Percentiles rank a stretch among this genome's conserved stretches.
phyloP scores from a whole-genome alignment of 164 flowering plant genomes.

The Kalanchoe fedtschenkoi region DNA sequence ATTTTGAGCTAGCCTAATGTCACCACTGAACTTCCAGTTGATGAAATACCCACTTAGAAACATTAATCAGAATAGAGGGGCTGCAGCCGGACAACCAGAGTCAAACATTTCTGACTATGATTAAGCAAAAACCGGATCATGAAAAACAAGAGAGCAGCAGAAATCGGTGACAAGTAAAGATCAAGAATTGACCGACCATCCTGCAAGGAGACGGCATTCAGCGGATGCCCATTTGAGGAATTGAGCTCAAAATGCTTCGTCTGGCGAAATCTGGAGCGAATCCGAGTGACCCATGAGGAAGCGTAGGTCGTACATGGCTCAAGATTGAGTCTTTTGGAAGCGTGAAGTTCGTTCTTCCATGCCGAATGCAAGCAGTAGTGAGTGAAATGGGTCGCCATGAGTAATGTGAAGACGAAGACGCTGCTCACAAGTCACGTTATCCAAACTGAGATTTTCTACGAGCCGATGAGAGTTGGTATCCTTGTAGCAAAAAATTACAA shows the following conservation, averaged over 20 bases:
- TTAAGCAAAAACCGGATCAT: background rate
- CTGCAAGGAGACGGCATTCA: conserved; percentile 40
- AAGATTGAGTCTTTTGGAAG: conserved; percentile 12
- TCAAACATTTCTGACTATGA: background rate
- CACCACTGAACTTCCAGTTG: too few species aligned
- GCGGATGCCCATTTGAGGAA: conserved; percentile 58
- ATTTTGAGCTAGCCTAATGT: too few species aligned
- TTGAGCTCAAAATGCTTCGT: conserved; percentile 34
- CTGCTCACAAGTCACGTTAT: background rate
- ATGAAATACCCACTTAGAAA: background rate
- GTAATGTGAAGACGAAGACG: background rate
- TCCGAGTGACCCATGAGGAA: conserved; percentile 19
- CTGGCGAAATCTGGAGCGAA: conserved; percentile 13
- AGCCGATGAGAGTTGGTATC: too few species aligned
- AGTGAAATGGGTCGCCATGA: conserved; percentile 1
- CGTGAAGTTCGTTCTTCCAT: conserved; percentile 18
- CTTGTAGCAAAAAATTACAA: too few species aligned
- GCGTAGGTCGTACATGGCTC: conserved; percentile 16
- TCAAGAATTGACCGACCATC: conserved; percentile 30
- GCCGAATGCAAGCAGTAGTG: conserved; percentile 8
- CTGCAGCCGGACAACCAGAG: background rate
- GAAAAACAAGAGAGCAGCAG: background rate
- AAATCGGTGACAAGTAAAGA: background rate
- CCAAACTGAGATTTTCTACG: background rate
- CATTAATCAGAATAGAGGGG: background rate